Base-by-base conservation (phyloP, 1,139 yeast species). In the Pichiaceae sp. region DNA sequence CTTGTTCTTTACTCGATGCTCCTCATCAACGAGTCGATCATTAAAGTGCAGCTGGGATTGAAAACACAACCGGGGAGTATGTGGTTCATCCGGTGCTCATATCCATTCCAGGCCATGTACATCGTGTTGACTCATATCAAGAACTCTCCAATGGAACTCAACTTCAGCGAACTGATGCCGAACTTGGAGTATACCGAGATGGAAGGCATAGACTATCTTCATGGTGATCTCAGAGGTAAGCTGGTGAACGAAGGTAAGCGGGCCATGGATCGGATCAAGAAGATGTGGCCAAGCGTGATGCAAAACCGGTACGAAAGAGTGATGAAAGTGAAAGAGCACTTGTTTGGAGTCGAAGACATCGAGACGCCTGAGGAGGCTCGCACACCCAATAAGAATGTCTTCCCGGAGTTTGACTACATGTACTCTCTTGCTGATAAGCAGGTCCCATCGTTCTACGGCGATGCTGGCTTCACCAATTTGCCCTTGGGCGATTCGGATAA, bases 41-140 rank as follows among this genome's bases (percentile, higher is more conserved):
- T 39, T 34, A 48, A 45, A 31, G 40, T 46, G 5, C 27, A 34
- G 5, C 32, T 46, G 3, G 51, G 48, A 3, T 9, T 39, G 18
- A 17, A 34, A 21, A 36, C 39, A 17, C 16, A 35, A 14, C 23
- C 30, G 8, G 33, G 38, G 9, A 34, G 42, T 2, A 19, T 48
- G 18, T 48, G 52, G 52, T 41, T 38, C 25, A 42, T 44, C 15
- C 35, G 51, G 14, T 45, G 40, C 26, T 41, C 50, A 15, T 45
- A 47, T 17, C 51, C 52, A 5, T 47, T 48, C 26, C 51, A 48
- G 24, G 50, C 51, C 6, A 41, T 48, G 45, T 44, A 38, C 11
- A 42, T 48, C 12, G 45, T 46, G 2, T 29, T 48, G 17, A 40
- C 44, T 6, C 51, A 48, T 33, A 25, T 25, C 5, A 11, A 8